Conservation (phyloP, 768 basidiomycete genomes). For the Cystofilobasidium ferigula region DNA sequence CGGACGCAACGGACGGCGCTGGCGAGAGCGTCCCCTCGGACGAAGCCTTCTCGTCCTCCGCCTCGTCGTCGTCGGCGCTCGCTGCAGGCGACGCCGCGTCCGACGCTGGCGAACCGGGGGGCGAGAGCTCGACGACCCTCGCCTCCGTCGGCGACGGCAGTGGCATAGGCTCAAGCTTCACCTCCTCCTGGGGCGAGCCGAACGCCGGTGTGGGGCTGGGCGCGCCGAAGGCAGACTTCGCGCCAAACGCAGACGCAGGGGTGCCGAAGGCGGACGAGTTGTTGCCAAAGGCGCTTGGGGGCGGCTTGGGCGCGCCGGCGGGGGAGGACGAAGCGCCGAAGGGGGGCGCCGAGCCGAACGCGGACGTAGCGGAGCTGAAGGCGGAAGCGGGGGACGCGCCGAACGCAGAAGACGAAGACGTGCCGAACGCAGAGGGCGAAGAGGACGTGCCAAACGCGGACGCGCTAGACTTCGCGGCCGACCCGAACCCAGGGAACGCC, state of each 20-base stretch:
- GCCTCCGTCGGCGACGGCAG: no score
- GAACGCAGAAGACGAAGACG: not conserved
- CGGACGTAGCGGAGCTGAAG: not conserved
- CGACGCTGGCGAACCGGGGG: no score
- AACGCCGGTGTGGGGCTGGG: conserved; percentile 7
- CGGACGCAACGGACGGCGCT: no score
- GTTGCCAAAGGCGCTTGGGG: not conserved
- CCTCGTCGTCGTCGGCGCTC: no score
- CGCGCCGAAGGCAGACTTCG: not conserved
- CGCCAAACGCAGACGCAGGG: not conserved
- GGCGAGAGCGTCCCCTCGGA: no score
- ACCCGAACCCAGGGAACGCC: not conserved
- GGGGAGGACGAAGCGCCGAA: not conserved
- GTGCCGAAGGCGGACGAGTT: not conserved
- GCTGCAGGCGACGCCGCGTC: no score
- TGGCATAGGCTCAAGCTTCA: no score
- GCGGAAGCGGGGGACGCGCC: not conserved
- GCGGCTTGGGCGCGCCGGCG: no score
- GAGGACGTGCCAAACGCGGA: not conserved
- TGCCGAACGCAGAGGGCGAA: not conserved
- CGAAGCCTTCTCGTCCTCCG: no score
- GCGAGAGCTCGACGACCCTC: no score
- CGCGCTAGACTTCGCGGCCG: not conserved
- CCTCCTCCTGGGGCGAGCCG: not conserved
- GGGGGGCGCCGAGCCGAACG: not conserved